Conservation (phyloP, 2,329 filamentous ascomycete species). For the Fusarium sp. region DNA sequence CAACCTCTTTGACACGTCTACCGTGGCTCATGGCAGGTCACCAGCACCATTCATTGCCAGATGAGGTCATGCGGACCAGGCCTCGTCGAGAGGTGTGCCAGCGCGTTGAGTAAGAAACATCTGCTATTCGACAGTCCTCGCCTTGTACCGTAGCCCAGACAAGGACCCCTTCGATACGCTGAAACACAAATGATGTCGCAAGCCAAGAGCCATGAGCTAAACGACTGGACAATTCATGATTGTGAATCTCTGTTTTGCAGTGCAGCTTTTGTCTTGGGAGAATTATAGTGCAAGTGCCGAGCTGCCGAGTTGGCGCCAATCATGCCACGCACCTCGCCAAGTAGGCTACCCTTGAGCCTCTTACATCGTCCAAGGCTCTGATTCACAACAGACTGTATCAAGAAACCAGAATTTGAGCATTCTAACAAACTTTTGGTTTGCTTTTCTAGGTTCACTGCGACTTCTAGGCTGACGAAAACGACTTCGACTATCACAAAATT, state of each 20-base stretch:
- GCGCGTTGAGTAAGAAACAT: constrained; percentile 16
- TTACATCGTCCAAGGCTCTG: constrained; percentile 39
- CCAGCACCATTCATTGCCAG: constrained; percentile 23
- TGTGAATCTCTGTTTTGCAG: neutral
- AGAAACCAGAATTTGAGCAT: neutral
- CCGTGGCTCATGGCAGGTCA: constrained; percentile 34
- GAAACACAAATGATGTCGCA: constrained; percentile 45
- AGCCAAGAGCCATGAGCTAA: constrained; percentile 13
- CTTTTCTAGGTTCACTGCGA: neutral
- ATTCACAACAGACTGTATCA: constrained; percentile 2
- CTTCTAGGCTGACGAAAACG: constrained; percentile 20
- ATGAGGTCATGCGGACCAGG: constrained; percentile 48
- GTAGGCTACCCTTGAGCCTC: constrained; percentile 31
- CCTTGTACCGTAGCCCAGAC: constrained; percentile 13
- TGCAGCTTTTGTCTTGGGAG: neutral
- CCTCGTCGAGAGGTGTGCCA: constrained; percentile 24
- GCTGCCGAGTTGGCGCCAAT: constrained; percentile 5
- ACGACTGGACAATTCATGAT: constrained; percentile 29
- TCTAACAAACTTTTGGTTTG: neutral
- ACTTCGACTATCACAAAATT: constrained; percentile 10
- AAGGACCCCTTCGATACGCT: constrained; percentile 24
- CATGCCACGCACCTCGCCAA: constrained; percentile 30
- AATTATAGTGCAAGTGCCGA: constrained; percentile 20
- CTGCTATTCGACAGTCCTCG: constrained; percentile 29
- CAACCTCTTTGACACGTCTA: constrained; percentile 32